Evolutionary conservation across 176 grass and related monocot species (phyloP).

Genomic region (Pontederia paniculata): DNA sequence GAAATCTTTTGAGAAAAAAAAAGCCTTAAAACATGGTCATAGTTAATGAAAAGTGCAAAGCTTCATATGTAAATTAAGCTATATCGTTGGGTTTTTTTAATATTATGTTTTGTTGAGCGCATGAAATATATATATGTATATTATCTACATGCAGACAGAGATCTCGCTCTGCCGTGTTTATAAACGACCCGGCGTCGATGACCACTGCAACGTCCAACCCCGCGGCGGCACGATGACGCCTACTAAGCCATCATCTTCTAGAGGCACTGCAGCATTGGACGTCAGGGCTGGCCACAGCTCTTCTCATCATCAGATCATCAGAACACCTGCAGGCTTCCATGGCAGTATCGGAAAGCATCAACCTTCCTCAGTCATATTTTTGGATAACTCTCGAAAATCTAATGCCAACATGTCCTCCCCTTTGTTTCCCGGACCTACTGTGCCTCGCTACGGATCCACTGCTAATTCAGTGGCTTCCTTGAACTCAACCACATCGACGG

Average conservation of each 20-base stretch:
- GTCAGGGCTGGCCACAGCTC: background rate
- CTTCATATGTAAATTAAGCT: no score
- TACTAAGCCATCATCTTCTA: background rate
- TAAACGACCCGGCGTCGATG: constrained; percentile 69
- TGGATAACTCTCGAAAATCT: no score
- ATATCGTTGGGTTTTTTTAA: no score
- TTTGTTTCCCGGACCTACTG: background rate
- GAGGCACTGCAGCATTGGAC: background rate
- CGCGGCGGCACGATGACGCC: background rate
- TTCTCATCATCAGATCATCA: constrained; percentile 20
- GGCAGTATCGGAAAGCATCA: no score
- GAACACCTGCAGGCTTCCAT: constrained; percentile 22
- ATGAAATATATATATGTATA: no score
- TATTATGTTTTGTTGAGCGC: no score
- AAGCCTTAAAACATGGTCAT: no score
- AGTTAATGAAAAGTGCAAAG: no score
- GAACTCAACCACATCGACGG: constrained; percentile 64
- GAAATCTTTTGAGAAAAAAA: no score
- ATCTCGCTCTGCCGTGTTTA: constrained; percentile 92
- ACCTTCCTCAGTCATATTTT: no score
- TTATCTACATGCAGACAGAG: constrained; percentile 23
- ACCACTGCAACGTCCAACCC: constrained; percentile 54
- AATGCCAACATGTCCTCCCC: no score
- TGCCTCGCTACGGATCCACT: constrained; percentile 31
- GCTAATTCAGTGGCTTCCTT: constrained; percentile 35